A percentile compares a stretch with the other conserved stretches of the same genome.
Conservation (phyloP, 2,329 filamentous ascomycete genomes). For the Pyrenophora graminea region DNA sequence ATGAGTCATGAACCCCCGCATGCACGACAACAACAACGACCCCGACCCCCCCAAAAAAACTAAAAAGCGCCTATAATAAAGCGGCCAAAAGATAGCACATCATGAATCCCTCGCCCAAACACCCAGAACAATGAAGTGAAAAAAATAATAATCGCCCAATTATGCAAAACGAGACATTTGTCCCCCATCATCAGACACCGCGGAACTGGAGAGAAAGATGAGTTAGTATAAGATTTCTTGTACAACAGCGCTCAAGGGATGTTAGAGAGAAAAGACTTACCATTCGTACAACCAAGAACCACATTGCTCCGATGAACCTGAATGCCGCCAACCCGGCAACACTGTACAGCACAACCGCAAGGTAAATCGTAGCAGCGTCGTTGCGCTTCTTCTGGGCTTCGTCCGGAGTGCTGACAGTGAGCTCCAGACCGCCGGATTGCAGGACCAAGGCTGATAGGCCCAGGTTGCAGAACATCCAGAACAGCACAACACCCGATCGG, state of each 20-base stretch:
- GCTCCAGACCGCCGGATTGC: constrained; percentile 78
- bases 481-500: constrained; percentile 84
- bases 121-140: too few relatives aligned
- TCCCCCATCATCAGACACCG: constrained; percentile 46
- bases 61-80: too few relatives aligned
- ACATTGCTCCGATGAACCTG: constrained; percentile 84
- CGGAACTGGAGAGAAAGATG: constrained; percentile 47
- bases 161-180: too few relatives aligned
- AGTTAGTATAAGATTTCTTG: too few relatives aligned
- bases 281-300: constrained; percentile 75
- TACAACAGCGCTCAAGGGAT: too few relatives aligned
- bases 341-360: constrained; percentile 85
- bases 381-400: constrained; percentile 52
- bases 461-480: constrained; percentile 97
- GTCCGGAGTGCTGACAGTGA: constrained; percentile 44
- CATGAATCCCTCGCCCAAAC: too few relatives aligned
- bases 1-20: too few relatives aligned
- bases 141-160: too few relatives aligned
- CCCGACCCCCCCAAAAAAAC: too few relatives aligned
- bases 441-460: constrained; percentile 84
- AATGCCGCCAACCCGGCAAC: constrained; percentile 83
- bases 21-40: too few relatives aligned
- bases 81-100: too few relatives aligned
- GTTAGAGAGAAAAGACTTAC: constrained; percentile 27
- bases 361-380: constrained; percentile 75